These are phyloP conservation scores for Paramecium sonneborni DNA, from an alignment of 73 alveolate species.

Conservation along the genomic window DNA sequence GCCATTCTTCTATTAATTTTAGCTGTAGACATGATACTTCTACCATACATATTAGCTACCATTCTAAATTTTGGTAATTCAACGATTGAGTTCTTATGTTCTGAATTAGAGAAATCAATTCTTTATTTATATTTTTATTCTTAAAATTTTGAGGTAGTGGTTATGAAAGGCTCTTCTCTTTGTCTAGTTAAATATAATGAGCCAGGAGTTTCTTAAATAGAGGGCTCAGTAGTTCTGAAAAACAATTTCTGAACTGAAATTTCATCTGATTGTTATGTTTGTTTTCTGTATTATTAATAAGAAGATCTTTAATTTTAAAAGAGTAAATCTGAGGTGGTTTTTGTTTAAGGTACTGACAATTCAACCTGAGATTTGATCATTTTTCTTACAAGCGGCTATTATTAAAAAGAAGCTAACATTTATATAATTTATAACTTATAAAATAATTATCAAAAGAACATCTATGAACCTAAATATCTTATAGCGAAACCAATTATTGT, in stretches of 20 bases:
- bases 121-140: neutral
- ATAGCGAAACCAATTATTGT: constrained; percentile 77
- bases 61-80: constrained; percentile 1
- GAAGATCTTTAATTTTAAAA: constrained; percentile 7
- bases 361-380: constrained; percentile 1
- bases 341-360: neutral
- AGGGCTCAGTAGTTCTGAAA: constrained; percentile 1
- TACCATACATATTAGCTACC: constrained; percentile 26
- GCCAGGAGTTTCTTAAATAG: neutral
- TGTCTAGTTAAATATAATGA: neutral
- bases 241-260: neutral
- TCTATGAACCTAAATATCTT: constrained; percentile 75
- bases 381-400: neutral
- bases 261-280: neutral
- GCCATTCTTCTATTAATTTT: constrained; percentile 35
- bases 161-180: neutral
- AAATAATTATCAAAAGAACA: constrained; percentile 49
- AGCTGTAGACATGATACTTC: constrained; percentile 9
- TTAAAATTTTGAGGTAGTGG: neutral
- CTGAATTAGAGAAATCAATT: neutral
- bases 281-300: neutral
- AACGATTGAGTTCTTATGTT: neutral
- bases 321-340: neutral
- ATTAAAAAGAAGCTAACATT: neutral
- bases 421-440: neutral